Conservation (phyloP, 2,329 filamentous ascomycete species). For the Xylariaceae sp. region DNA sequence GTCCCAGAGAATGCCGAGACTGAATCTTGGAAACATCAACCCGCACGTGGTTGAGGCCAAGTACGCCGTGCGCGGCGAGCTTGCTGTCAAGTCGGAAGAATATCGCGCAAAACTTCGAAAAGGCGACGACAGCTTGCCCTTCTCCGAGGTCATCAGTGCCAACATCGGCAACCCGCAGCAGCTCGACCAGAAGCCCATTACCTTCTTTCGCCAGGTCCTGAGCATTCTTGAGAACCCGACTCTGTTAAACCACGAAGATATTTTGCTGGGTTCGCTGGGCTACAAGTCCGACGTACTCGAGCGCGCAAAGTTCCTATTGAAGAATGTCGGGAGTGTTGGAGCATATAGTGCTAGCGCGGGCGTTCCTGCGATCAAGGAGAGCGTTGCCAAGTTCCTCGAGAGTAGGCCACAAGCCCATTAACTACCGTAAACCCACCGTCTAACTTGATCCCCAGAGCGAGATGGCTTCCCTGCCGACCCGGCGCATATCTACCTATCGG, state of each 20-base stretch:
- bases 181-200: conserved; percentile 98
- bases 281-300: conserved; percentile 91
- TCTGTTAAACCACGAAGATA: conserved; percentile 81
- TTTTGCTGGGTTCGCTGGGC: conserved; percentile 75
- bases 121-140: conserved; percentile 70
- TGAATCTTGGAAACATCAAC: conserved; percentile 91
- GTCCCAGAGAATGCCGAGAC: conserved; percentile 45
- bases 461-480: conserved; percentile 87
- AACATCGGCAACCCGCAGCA: conserved; percentile 99
- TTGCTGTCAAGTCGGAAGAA: conserved; percentile 91
- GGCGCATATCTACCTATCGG: conserved; percentile 86
- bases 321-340: conserved; percentile 86
- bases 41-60: conserved; percentile 83
- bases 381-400: conserved; percentile 91
- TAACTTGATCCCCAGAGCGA: conserved; percentile 59
- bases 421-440: background rate
- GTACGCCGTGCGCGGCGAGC: conserved; percentile 95
- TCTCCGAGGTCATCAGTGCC: conserved; percentile 89
- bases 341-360: conserved; percentile 96
- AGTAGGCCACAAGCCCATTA: conserved; percentile 52
- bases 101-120: conserved; percentile 77
- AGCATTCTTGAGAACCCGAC: conserved; percentile 90
- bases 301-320: conserved; percentile 79
- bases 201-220: conserved; percentile 97
- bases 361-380: conserved; percentile 83